Evolutionary conservation across 2,329 filamentous ascomycete genomes (phyloP).

Genomic region (Fusarium sp.): DNA sequence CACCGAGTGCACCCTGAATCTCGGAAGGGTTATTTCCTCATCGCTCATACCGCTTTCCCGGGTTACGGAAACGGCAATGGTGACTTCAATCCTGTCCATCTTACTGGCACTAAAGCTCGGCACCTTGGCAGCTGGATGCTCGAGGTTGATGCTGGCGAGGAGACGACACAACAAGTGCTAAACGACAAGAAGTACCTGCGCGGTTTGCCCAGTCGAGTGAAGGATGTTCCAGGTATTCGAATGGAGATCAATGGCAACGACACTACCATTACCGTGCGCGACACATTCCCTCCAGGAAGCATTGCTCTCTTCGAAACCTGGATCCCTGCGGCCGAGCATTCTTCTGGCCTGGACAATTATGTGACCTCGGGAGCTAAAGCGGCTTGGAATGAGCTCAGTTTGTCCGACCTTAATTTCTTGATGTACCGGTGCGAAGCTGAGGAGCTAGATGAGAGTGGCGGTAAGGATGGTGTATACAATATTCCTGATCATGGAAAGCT

Average conservation of each 20-base stretch:
- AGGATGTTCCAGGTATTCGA: constrained; percentile 76
- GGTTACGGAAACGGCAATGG: constrained; percentile 88
- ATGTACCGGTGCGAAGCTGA: constrained; percentile 93
- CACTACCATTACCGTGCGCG: constrained; percentile 81
- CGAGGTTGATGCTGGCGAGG: constrained; percentile 81
- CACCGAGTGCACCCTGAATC: constrained; percentile 93
- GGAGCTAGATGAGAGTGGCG: constrained; percentile 79
- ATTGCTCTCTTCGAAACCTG: constrained; percentile 96
- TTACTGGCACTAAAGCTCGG: constrained; percentile 85
- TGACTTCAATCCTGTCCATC: constrained; percentile 78
- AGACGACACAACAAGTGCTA: constrained; percentile 70
- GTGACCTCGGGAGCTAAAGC: constrained; percentile 82
- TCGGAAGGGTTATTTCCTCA: constrained; percentile 91
- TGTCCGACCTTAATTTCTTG: constrained; percentile 89
- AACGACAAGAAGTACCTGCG: constrained; percentile 76
- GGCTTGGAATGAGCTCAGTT: constrained; percentile 77
- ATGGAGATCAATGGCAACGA: constrained; percentile 77
- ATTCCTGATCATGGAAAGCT: constrained; percentile 85
- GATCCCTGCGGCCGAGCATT: constrained; percentile 88
- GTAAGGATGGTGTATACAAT: constrained; percentile 86
- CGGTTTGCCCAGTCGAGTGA: constrained; percentile 85
- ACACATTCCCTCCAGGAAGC: constrained; percentile 89
- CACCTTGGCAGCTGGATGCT: constrained; percentile 92
- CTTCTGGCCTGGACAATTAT: constrained; percentile 82
- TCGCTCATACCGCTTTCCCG: constrained; percentile 95